Conservation (phyloP, 2,329 filamentous ascomycete genomes). For the Verticillium dahliae region DNA sequence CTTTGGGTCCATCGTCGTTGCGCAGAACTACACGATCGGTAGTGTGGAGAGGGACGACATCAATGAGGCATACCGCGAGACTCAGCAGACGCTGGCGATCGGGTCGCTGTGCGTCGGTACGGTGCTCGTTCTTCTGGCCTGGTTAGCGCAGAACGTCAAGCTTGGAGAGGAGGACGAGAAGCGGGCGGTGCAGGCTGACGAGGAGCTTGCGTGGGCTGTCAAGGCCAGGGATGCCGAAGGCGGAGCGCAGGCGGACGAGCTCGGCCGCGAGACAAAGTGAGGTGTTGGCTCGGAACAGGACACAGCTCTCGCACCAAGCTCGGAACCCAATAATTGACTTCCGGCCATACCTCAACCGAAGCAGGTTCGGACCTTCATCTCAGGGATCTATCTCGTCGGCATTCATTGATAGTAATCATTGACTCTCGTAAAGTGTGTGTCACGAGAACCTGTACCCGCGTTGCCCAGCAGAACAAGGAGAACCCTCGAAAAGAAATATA, state of each 20-base stretch:
- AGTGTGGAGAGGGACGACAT: constrained; percentile 15
- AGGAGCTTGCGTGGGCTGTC: constrained; percentile 1
- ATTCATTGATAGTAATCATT: too few species aligned
- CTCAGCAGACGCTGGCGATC: constrained; percentile 19
- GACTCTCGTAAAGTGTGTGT: too few species aligned
- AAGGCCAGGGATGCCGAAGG: not conserved
- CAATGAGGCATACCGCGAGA: constrained; percentile 18
- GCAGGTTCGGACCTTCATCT: too few species aligned
- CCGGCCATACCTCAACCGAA: not conserved
- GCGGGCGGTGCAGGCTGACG: constrained; percentile 2
- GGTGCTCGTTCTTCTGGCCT: constrained; percentile 10
- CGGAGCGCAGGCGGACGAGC: not conserved
- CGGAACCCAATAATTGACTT: not conserved
- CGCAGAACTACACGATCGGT: constrained; percentile 15
- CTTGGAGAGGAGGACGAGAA: constrained; percentile 7
- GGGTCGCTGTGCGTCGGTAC: constrained; percentile 12
- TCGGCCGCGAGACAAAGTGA: not conserved
- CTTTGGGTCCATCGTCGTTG: constrained; percentile 17
- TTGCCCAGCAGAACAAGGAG: too few species aligned
- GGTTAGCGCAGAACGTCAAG: constrained; percentile 12
- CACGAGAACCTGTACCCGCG: too few species aligned
- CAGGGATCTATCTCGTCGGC: too few species aligned
- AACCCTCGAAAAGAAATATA: not conserved
- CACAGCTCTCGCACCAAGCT: not conserved
- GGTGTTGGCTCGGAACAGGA: not conserved